Evolutionary conservation across 352 stramenopile genomes (phyloP).

Genomic region (Phytophthora crassamura): DNA sequence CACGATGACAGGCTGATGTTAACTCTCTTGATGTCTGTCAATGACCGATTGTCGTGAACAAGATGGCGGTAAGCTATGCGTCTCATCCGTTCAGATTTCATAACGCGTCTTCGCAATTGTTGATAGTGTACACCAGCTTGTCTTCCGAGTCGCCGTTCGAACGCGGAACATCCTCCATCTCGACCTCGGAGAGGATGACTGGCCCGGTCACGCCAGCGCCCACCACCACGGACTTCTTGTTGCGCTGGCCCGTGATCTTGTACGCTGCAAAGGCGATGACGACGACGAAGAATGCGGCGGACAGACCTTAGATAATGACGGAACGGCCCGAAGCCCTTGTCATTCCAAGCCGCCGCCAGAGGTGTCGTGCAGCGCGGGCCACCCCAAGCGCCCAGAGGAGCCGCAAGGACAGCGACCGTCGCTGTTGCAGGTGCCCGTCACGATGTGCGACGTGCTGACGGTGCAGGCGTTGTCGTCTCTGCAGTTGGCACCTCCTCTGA

Average conservation of each 20-base stretch:
- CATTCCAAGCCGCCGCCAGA: conserved; percentile 28
- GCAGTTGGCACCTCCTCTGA: conserved; percentile 52
- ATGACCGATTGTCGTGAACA: no score
- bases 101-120: neutral
- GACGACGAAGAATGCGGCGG: conserved; percentile 17
- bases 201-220: conserved; percentile 22
- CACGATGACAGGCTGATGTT: neutral
- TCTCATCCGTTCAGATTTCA: neutral
- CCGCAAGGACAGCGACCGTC: conserved; percentile 39
- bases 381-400: conserved; percentile 44
- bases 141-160: conserved; percentile 26
- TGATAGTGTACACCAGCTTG: conserved; percentile 26
- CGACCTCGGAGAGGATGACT: conserved; percentile 30
- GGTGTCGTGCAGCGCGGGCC: conserved; percentile 54
- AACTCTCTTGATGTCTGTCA: no score
- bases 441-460: conserved; percentile 37
- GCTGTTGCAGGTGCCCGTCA: conserved; percentile 43
- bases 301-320: conserved; percentile 28
- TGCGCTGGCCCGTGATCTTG: conserved; percentile 34
- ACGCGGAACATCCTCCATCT: conserved; percentile 31
- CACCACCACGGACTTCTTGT: conserved; percentile 28
- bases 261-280: conserved; percentile 28
- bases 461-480: conserved; percentile 53
- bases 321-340: conserved; percentile 54
- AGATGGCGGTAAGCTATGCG: no score